These are phyloP conservation scores for Cyathus striatus DNA, from an alignment of 768 basidiomycete genomes.

Conservation along the genomic window DNA sequence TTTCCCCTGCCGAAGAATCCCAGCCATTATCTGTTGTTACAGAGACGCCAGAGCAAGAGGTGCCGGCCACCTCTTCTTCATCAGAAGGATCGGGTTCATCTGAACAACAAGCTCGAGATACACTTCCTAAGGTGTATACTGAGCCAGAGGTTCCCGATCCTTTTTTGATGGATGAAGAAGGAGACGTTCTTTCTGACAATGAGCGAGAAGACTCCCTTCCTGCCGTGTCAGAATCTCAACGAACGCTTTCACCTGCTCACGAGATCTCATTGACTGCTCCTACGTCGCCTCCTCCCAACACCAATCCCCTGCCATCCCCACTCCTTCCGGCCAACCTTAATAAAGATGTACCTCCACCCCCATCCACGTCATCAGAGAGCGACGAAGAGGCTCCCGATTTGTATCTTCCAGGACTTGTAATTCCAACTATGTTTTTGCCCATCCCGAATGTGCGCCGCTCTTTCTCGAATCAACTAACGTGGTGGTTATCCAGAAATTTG, in stretches of 20 bases:
- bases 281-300: conserved; percentile 6
- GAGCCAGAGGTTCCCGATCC: conserved; percentile 55
- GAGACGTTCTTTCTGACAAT: conserved; percentile 35
- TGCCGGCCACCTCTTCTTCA: conserved; percentile 1
- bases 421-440: conserved; percentile 82
- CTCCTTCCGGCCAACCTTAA: conserved; percentile 36
- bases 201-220: conserved; percentile 21
- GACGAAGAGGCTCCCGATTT: conserved; percentile 54
- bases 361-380: conserved; percentile 33
- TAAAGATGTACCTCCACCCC: conserved; percentile 53
- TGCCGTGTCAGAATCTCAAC: conserved; percentile 23
- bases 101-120: too few species aligned
- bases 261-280: conserved; percentile 37
- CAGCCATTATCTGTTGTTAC: too few species aligned
- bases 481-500: conserved; percentile 54
- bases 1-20: too few species aligned
- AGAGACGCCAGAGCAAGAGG: too few species aligned
- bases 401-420: conserved; percentile 63
- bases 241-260: conserved; percentile 28
- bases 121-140: conserved; percentile 21
- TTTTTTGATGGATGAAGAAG: conserved; percentile 57
- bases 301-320: conserved; percentile 11
- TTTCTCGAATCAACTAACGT: conserved; percentile 47
- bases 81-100: too few species aligned
- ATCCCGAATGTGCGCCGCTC: conserved; percentile 78